Evolutionary conservation across 2,329 filamentous ascomycete species (phyloP).

Genomic region (Stachybotrys elegans): DNA sequence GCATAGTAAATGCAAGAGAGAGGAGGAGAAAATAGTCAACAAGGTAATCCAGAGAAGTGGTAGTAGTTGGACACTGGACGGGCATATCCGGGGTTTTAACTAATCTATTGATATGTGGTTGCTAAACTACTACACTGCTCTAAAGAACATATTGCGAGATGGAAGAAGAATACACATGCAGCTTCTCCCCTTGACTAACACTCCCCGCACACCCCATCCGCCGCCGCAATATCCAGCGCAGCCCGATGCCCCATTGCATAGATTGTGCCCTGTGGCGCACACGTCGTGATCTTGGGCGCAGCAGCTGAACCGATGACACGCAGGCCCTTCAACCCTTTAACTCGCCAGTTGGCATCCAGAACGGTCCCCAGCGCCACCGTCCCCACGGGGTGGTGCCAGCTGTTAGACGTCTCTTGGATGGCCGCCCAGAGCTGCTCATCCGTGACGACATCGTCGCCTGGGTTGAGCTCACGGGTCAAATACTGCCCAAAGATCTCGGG

Average conservation of each 20-base stretch:
- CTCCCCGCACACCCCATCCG: background rate
- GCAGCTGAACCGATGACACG: background rate
- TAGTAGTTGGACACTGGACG: too few relatives aligned
- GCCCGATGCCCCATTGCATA: background rate
- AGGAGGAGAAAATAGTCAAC: too few relatives aligned
- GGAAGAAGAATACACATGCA: too few relatives aligned
- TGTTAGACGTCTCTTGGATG: background rate
- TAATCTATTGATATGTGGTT: too few relatives aligned
- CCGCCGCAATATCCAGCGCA: background rate
- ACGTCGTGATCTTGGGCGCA: background rate
- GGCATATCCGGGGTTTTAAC: too few relatives aligned
- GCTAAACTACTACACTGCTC: too few relatives aligned
- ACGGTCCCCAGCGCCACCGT: background rate
- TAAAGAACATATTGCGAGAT: too few relatives aligned
- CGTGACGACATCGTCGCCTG: background rate
- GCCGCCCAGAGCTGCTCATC: background rate
- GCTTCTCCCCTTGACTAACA: too few relatives aligned
- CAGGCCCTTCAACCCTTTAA: background rate
- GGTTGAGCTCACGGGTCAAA: background rate
- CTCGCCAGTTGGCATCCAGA: background rate
- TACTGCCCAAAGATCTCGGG: background rate
- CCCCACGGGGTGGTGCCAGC: background rate
- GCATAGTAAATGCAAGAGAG: too few relatives aligned
- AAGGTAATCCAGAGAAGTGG: too few relatives aligned
- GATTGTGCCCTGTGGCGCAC: background rate